These are phyloP conservation scores for Solanum ahanhuiri DNA, from an alignment of 257 asterid species.

Conservation along the genomic window DNA sequence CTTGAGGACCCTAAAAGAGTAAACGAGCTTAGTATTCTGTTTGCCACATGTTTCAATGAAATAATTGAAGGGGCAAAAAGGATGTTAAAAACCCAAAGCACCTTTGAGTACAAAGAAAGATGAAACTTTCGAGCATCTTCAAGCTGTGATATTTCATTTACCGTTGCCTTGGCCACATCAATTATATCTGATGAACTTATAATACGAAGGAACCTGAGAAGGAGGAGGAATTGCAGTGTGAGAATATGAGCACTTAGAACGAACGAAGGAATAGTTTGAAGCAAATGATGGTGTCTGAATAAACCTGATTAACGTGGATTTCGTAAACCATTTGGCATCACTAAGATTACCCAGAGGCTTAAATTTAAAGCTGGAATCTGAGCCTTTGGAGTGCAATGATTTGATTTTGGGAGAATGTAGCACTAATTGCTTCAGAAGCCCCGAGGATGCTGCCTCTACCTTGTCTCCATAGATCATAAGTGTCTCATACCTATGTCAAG, in stretches of 20 bases:
- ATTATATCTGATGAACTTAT: conserved; percentile 50
- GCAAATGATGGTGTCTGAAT: background rate
- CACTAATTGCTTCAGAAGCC: conserved; percentile 61
- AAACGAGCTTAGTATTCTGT: background rate
- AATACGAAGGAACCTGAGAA: conserved; percentile 56
- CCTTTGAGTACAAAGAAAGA: conserved; percentile 62
- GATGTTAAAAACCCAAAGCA: conserved; percentile 13
- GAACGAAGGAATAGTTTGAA: background rate
- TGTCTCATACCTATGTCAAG: conserved; percentile 59
- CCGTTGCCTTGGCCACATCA: conserved; percentile 32
- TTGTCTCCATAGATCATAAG: conserved; percentile 28
- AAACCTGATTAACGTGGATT: conserved; percentile 65
- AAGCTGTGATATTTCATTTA: conserved; percentile 76
- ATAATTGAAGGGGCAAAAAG: background rate
- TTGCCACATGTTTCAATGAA: background rate
- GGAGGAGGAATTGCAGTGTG: conserved; percentile 5
- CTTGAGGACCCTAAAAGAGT: background rate
- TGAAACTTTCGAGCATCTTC: conserved; percentile 80
- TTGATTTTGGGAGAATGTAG: conserved; percentile 49
- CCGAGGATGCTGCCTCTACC: conserved; percentile 58
- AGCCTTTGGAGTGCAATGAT: conserved; percentile 47
- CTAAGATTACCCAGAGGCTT: conserved; percentile 31
- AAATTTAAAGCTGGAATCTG: conserved; percentile 41
- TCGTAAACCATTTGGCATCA: conserved; percentile 64
- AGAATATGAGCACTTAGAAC: background rate